Percentiles rank a stretch among this genome's conserved stretches.
These are phyloP conservation scores for Ziziphus jujuba DNA, from an alignment of 306 rosid genomes.

Conservation along the genomic window DNA sequence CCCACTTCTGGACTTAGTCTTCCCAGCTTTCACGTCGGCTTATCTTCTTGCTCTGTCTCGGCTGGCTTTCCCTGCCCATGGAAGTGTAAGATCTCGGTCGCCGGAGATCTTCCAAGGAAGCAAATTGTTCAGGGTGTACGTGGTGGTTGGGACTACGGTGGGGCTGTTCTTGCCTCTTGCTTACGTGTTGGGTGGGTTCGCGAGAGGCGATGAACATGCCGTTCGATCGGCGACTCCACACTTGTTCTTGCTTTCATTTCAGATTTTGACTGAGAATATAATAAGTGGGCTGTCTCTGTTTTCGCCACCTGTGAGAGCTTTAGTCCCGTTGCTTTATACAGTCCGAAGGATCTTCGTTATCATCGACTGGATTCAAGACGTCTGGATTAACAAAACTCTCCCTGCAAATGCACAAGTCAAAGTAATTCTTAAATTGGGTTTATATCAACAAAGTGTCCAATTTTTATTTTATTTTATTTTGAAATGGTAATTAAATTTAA, in stretches of 20 bases:
- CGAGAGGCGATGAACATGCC: slow-evolving; percentile 76
- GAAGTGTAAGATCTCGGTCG: slow-evolving; percentile 3
- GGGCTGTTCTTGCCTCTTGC: slow-evolving; percentile 84
- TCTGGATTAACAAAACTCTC: slow-evolving; percentile 64
- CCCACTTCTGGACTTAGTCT: slow-evolving; percentile 58
- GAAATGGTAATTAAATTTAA: no score
- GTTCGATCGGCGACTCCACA: slow-evolving; percentile 87
- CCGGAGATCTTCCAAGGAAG: slow-evolving; percentile 58
- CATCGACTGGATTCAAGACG: slow-evolving; percentile 68
- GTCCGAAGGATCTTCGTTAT: slow-evolving; percentile 69
- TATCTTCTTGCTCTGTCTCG: slow-evolving; percentile 63
- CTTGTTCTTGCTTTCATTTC: slow-evolving; percentile 69
- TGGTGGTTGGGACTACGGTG: slow-evolving; percentile 55
- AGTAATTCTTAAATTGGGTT: slow-evolving; percentile 30
- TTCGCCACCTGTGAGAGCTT: slow-evolving; percentile 75
- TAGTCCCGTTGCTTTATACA: slow-evolving; percentile 76
- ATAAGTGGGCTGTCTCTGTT: slow-evolving; percentile 67
- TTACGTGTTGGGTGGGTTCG: slow-evolving; percentile 82
- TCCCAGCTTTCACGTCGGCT: slow-evolving; percentile 62
- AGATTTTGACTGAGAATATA: slow-evolving; percentile 76
- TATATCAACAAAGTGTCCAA: no score
- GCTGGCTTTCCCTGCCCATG: slow-evolving; percentile 58
- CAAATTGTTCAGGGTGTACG: slow-evolving; percentile 55
- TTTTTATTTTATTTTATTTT: background rate
- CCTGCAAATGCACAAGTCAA: slow-evolving; percentile 60